Percentiles rank a stretch among this genome's conserved stretches.
phyloP scores from a whole-genome alignment of 176 grass and related monocot genomes.

The Aechmea fasciata region DNA sequence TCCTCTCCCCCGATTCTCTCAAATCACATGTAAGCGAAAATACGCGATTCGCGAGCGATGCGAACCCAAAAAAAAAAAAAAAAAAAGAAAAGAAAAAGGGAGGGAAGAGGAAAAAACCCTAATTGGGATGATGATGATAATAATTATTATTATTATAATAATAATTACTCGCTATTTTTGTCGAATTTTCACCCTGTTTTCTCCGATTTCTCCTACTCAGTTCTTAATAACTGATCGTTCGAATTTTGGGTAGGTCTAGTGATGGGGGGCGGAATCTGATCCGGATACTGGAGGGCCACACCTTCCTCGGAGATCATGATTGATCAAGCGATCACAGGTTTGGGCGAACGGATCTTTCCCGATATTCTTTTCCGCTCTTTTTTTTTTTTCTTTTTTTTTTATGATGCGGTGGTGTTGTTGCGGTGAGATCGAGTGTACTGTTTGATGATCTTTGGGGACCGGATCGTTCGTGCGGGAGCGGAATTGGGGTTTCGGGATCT shows the following conservation, averaged over 20 bases:
- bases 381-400: slow-evolving; percentile 1
- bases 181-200: not conserved
- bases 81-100: not conserved
- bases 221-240: not conserved
- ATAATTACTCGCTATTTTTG: not conserved
- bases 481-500: not conserved
- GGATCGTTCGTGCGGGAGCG: not conserved
- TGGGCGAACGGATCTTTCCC: not conserved
- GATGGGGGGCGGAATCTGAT: slow-evolving; percentile 12
- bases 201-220: not conserved
- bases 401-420: not conserved
- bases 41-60: not conserved
- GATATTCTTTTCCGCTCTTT: not conserved
- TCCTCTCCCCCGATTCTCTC: slow-evolving; percentile 7
- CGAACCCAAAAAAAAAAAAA: not conserved
- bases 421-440: not conserved
- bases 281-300: not conserved
- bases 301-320: slow-evolving; percentile 21
- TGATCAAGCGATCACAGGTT: slow-evolving; percentile 15
- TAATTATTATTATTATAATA: too few species aligned
- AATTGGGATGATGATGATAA: not conserved
- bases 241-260: slow-evolving; percentile 12
- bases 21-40: slow-evolving; percentile 11
- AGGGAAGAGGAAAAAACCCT: slow-evolving; percentile 7
- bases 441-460: not conserved